Evolutionary conservation across 768 basidiomycete genomes (phyloP), one percentile per base, ranked within the genome.

Genomic region (Galerina sulciceps): DNA sequence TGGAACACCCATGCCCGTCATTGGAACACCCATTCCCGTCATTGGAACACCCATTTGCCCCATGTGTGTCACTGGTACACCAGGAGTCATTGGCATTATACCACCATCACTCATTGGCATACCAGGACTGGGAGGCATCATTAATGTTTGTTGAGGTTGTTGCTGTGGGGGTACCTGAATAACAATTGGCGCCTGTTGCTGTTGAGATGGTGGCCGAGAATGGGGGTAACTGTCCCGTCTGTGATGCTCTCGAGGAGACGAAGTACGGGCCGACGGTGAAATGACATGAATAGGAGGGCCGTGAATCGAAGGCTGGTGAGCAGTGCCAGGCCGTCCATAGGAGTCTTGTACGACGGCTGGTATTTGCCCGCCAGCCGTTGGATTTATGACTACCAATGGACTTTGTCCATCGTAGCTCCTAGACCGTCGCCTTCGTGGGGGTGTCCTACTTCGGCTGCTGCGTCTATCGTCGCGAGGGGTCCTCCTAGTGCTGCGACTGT

Each of bases 111-210:
- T n/a, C 58, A 59, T 59, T 5, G 26, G 53, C 48, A 51, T 57
- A 17, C 51, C 52, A 22, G 53, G 20, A 3, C 48, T 50, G 26
- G 34, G 54, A 22, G 67, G 57, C 15, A 62, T 50, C n/a, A 65
- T 58, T 23, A 70, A 37, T 10, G 64, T 49, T 22, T 72, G 71
- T 52, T 68, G 64, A 18, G 47, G 67, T 11, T 61, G 65, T 17
- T 50, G 53, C 50, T 65, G 67, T 18, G 56, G 45, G 14, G 72
- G 70, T 31, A 69, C 68, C 34, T 71, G 70, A 13, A 71, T 64
- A 26, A 76, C 67, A 31, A 71, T 67, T n/a, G 73, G 68, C 15
- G 58, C 65, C 40, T 64, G 69, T 15, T 56, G 65, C 14, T 62
- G 65, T 49, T 67, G 69, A 36, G 49, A 51, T 6, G 49, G 37